Evolutionary conservation across 495 filamentous ascomycete genomes (phyloP).

Genomic region (Penicillium manginii): DNA sequence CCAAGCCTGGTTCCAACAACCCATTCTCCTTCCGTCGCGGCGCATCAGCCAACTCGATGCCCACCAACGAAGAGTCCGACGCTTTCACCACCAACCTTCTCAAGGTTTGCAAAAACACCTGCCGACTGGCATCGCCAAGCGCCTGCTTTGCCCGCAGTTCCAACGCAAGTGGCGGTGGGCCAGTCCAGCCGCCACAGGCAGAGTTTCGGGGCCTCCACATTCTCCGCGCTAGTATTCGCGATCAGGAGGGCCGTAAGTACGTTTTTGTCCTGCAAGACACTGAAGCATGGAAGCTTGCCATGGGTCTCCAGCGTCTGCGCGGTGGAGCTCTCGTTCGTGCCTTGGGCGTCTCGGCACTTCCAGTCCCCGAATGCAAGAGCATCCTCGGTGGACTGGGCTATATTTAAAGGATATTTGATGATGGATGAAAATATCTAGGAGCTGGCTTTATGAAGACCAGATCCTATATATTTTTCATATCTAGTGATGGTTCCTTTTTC

Average conservation of each 20-base stretch:
- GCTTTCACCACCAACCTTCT: conserved; percentile 60
- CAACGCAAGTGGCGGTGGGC: conserved; percentile 19
- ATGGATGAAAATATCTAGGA: background rate
- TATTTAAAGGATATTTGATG: conserved; percentile 33
- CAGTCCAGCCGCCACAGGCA: conserved; percentile 32
- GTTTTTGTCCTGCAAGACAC: conserved; percentile 81
- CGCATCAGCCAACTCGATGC: conserved; percentile 44
- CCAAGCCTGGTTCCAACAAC: conserved; percentile 32
- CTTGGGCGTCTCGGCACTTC: conserved; percentile 65
- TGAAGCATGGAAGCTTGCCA: conserved; percentile 91
- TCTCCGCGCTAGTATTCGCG: conserved; percentile 78
- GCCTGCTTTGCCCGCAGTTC: conserved; percentile 34
- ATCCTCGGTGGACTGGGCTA: conserved; percentile 67
- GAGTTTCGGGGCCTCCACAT: conserved; percentile 72
- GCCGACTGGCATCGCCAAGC: conserved; percentile 49
- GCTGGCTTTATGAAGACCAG: background rate
- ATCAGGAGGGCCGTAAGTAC: conserved; percentile 81
- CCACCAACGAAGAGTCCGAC: conserved; percentile 66
- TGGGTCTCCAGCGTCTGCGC: conserved; percentile 75
- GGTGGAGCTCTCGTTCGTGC: conserved; percentile 70
- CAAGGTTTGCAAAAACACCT: conserved; percentile 64
- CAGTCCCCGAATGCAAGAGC: conserved; percentile 59
- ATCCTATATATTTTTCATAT: background rate
- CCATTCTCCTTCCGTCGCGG: conserved; percentile 40
- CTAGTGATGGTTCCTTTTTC: conserved; percentile 7